phyloP scores from a whole-genome alignment of 139 green algal genomes.

The Choricystis sp. region DNA sequence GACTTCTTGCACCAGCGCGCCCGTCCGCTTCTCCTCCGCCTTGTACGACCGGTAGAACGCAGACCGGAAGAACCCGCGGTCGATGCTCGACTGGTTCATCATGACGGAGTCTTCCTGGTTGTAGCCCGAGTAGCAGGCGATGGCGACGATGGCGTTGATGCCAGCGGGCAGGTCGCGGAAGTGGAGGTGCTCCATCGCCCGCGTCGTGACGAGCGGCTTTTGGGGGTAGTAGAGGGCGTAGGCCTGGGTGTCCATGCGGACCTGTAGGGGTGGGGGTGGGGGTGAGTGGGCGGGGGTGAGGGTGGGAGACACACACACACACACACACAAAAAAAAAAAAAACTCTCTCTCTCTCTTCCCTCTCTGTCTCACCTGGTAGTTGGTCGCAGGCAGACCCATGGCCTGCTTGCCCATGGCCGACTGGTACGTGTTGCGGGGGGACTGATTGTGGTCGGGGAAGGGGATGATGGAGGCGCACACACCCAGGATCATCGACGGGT shows the following conservation, averaged over 20 bases:
- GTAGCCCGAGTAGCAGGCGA: constrained; percentile 93
- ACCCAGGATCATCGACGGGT: constrained; percentile 95
- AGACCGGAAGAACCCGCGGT: constrained; percentile 91
- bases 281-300: neutral
- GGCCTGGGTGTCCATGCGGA: constrained; percentile 55
- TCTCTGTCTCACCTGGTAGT: constrained; percentile 54
- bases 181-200: constrained; percentile 75
- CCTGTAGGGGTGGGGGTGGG: neutral
- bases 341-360: too few species aligned
- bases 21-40: constrained; percentile 75
- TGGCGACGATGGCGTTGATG: constrained; percentile 92
- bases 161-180: constrained; percentile 65
- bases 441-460: constrained; percentile 99
- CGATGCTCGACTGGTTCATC: constrained; percentile 90
- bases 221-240: constrained; percentile 96
- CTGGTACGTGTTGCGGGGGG: constrained; percentile 89
- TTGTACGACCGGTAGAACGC: constrained; percentile 90
- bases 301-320: too few species aligned
- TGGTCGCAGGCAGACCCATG: constrained; percentile 83
- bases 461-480: constrained; percentile 96
- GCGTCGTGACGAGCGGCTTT: constrained; percentile 86
- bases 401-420: constrained; percentile 90
- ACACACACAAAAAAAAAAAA: constrained; percentile 1
- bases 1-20: constrained; percentile 53
- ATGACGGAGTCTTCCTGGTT: constrained; percentile 99